A percentile compares a stretch with the other conserved stretches of the same genome.
Evolutionary conservation across 257 asterid genomes (phyloP).

Genomic region (Nicotiana tomentosiformis): DNA sequence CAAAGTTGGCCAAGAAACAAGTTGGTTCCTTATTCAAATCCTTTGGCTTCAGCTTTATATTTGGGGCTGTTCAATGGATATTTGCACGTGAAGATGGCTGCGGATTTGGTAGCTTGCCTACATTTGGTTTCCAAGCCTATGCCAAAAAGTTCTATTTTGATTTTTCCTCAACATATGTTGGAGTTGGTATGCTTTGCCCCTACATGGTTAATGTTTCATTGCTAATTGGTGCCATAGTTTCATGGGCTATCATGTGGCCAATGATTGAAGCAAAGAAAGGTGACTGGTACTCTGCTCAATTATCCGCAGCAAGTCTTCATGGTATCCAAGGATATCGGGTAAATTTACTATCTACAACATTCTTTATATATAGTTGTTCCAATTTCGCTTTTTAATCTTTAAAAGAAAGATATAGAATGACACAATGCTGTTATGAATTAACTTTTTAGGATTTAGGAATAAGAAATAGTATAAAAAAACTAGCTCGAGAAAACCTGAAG

Average conservation of each 20-base stretch:
- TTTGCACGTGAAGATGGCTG: conserved; percentile 51
- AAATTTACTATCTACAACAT: not conserved
- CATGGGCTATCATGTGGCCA: conserved; percentile 24
- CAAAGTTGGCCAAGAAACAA: conserved; percentile 64
- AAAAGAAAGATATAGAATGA: too few species aligned
- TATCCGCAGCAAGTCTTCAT: conserved; percentile 2
- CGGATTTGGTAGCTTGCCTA: conserved; percentile 69
- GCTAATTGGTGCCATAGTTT: conserved; percentile 19
- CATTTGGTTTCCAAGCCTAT: conserved; percentile 66
- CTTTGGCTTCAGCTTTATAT: conserved; percentile 45
- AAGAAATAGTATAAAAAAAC: too few species aligned
- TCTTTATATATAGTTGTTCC: not conserved
- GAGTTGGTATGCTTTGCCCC: conserved; percentile 30
- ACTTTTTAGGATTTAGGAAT: too few species aligned
- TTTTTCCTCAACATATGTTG: conserved; percentile 22
- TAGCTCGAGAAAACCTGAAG: too few species aligned
- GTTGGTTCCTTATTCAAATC: conserved; percentile 57
- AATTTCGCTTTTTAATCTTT: too few species aligned
- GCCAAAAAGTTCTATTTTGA: conserved; percentile 30
- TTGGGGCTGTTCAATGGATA: conserved; percentile 72
- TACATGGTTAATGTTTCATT: conserved; percentile 19
- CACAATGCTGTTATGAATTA: too few species aligned
- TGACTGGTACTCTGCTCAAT: conserved; percentile 6
- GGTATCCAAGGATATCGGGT: conserved; percentile 17
- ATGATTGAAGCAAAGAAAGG: conserved; percentile 17